Evolutionary conservation across 2,329 filamentous ascomycete genomes (phyloP), one percentile per base, ranked within the genome.

Genomic region (Colletotrichum aenigma): DNA sequence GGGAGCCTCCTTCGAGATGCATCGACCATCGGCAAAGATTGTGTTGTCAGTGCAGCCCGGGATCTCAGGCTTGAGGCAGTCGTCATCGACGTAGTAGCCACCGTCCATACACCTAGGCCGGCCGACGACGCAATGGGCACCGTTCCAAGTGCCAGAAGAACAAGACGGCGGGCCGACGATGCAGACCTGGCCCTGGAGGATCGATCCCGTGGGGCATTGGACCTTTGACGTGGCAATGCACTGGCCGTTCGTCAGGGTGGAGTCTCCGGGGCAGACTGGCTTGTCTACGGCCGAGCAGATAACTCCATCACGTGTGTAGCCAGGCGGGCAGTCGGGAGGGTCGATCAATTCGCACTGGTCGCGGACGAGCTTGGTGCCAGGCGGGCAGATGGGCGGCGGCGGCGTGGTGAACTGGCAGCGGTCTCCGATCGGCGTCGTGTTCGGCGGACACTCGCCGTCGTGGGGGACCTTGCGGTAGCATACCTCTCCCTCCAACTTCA

Each of bases 1-100:
- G 0, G 58, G 58, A 9, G n/a, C 0, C 0, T 21, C 26, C 0
- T 0, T 36, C 2, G 58, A 62, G 0, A 62, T 34, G 0, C 58
- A 62, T 0, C 58, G 58, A 3, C 8, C n/a, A 1, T 1, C 58
- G n/a, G 4, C 58, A n/a, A 21, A 62, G 2, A 15, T 4, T 2
- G 28, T 61, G 3, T 62, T n/a, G 1, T 30, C 18, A 4, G 13
- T 4, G 3, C 58, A 62, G 58, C 6, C 24, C 10, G 58, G 58
- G 18, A 0, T 16, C 0, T 1, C 58, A 6, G 28, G 18, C 3
- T 62, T 34, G n/a, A 4, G 1, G 30, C 58, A 62, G 13, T 62
- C 58, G n/a, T 62, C 58, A 1, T 1, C 58, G 3, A 2, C 58
- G 18, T 62, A 62, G 58, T 62, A 36, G 2, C 58, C 58, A 2